Base-by-base conservation (phyloP, 192 early-diverging fungal genomes). In the Endogone sp. region DNA sequence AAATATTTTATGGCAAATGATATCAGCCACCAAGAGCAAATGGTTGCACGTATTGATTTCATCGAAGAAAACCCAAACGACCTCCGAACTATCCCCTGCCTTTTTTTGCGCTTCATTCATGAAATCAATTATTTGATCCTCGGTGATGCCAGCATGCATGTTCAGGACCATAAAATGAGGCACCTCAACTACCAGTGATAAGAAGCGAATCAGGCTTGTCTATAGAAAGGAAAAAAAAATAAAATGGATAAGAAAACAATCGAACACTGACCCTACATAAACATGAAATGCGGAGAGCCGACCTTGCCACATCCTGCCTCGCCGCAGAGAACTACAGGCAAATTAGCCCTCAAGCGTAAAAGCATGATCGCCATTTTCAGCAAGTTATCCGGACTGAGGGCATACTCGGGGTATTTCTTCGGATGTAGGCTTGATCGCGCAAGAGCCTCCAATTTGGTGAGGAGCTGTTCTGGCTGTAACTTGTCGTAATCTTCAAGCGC, bases 271-370 rank as follows among this genome's bases (percentile, higher is more conserved):
- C 11, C 60, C 20, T 30, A 21, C 20, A 2, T 16, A 55, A 55
- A 49, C 23, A 54, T 58, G 1, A 58, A 21, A 54, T 56, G 11
- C 25, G 54, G 58, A 56, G 54, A 32, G 10, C 27, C 11, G 28
- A 68, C 67, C 67, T 68, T 68, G n/a, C 67, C 67, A 29, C 67
- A 68, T 26, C 67, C 59, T 24, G 67, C 67, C n/a, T 68, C 67
- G 0, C 67, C 67, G 30, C n/a, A 63, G 10, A 65, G 21, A 16
- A 68, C 67, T 23, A 68, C 67, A 3, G 67, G 67, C 20, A 68
- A 37, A 21, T 31, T 60, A 10, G 67, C 67, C 11, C 59, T 57
- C 25, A 60, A 16, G 59, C 67, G 30, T 25, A 68, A 21, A 61
- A 68, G 49, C 11, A 68, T 68, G 25, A 68, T 21, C 30, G 67